A percentile compares a stretch with the other conserved stretches of the same genome.
These are phyloP conservation scores for Sporothrix luriei DNA, from an alignment of 2,329 filamentous ascomycete species.

Conservation along the genomic window DNA sequence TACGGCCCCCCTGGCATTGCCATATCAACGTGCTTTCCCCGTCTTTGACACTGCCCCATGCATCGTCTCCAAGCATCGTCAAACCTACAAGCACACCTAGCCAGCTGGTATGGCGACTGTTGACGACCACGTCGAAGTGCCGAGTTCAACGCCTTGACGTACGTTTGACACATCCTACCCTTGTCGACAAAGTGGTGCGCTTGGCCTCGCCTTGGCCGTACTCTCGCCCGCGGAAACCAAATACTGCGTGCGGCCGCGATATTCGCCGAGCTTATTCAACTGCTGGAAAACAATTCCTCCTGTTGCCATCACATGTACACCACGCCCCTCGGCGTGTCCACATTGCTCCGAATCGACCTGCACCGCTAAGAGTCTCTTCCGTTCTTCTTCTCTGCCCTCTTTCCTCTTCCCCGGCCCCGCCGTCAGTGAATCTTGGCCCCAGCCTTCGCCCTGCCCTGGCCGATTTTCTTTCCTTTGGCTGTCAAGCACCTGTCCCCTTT, in stretches of 20 bases:
- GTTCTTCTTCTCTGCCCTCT: slow-evolving; percentile 21
- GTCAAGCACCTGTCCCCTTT: not conserved
- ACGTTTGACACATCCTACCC: not conserved
- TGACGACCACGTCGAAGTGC: not conserved
- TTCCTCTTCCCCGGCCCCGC: slow-evolving; percentile 12
- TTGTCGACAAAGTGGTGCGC: not conserved
- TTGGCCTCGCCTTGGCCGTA: not conserved
- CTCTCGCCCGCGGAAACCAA: not conserved
- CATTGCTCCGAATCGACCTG: not conserved
- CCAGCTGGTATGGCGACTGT: not conserved
- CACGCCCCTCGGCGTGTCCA: not conserved
- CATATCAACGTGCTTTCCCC: not conserved
- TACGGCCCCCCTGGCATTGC: not conserved
- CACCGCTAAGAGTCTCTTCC: slow-evolving; percentile 26
- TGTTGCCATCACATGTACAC: not conserved
- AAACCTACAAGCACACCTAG: not conserved
- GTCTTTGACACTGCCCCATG: not conserved
- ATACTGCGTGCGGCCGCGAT: slow-evolving; percentile 22
- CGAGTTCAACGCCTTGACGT: not conserved
- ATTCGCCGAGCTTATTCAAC: slow-evolving; percentile 2
- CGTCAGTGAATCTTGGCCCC: not conserved
- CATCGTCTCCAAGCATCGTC: slow-evolving; percentile 19
- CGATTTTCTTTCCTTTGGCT: not conserved
- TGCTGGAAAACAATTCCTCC: slow-evolving; percentile 24
- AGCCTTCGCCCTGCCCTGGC: not conserved